phyloP scores from a whole-genome alignment of 1,284 basidiomycete species.

The Veloboletus limbatus region DNA sequence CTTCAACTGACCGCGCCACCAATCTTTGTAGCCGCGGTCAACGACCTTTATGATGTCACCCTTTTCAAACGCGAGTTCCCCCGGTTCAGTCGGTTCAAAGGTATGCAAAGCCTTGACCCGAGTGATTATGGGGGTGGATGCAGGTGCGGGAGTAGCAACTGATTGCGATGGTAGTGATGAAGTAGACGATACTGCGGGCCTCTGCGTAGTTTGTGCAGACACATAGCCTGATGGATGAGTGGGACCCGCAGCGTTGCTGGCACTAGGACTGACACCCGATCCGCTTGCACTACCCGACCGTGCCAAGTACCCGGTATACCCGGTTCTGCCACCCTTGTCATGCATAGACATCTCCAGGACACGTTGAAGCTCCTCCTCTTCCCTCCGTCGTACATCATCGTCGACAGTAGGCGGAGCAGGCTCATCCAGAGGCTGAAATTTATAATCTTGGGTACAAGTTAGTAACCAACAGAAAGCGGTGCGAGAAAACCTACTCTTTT shows the following conservation, averaged over 20 bases:
- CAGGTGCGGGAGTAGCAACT: slow-evolving; percentile 14
- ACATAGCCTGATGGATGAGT: slow-evolving; percentile 47
- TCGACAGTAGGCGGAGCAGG: slow-evolving; percentile 67
- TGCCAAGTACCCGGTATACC: slow-evolving; percentile 45
- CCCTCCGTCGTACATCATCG: slow-evolving; percentile 76
- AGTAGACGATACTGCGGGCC: slow-evolving; percentile 23
- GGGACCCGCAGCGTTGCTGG: slow-evolving; percentile 18
- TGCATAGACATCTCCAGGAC: slow-evolving; percentile 87
- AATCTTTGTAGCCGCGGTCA: slow-evolving; percentile 94
- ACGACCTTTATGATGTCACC: slow-evolving; percentile 97
- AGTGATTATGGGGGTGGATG: slow-evolving; percentile 54
- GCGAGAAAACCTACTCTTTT: slow-evolving; percentile 59
- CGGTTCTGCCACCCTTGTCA: slow-evolving; percentile 76
- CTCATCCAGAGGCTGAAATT: slow-evolving; percentile 65
- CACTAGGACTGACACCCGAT: slow-evolving; percentile 26
- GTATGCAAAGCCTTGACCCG: slow-evolving; percentile 90
- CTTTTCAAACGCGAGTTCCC: slow-evolving; percentile 90
- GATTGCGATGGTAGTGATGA: slow-evolving; percentile 26
- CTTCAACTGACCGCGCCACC: slow-evolving; percentile 96
- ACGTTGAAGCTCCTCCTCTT: slow-evolving; percentile 91
- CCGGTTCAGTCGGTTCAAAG: slow-evolving; percentile 86
- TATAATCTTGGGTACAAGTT: slow-evolving; percentile 52
- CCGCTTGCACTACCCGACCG: slow-evolving; percentile 43
- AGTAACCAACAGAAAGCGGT: slow-evolving; percentile 2
- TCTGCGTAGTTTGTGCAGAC: slow-evolving; percentile 38